phyloP scores from a whole-genome alignment of 2,329 filamentous ascomycete genomes.

The Simplicillium aogashimaense region DNA sequence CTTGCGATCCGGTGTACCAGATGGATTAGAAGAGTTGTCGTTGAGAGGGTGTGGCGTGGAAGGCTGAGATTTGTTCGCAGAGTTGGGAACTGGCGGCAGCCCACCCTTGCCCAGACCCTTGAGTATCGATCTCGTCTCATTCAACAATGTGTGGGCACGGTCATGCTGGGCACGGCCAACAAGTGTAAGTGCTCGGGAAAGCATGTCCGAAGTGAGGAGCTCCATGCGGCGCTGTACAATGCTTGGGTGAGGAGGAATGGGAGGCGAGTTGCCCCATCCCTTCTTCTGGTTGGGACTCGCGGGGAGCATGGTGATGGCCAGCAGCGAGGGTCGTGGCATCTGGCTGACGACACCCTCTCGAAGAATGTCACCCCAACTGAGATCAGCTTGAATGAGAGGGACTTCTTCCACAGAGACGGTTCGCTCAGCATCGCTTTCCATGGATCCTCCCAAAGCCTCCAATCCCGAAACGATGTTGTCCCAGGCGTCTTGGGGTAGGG shows the following conservation, averaged over 20 bases:
- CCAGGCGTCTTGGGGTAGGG: constrained; percentile 88
- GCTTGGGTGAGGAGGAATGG: constrained; percentile 88
- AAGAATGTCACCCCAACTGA: constrained; percentile 87
- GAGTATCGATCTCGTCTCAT: constrained; percentile 87
- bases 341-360: constrained; percentile 80
- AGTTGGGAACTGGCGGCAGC: constrained; percentile 69
- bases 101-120: constrained; percentile 94
- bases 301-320: constrained; percentile 94
- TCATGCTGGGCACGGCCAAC: constrained; percentile 90
- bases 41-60: constrained; percentile 37
- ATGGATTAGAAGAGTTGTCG: constrained; percentile 31
- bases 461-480: constrained; percentile 93
- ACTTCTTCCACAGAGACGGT: constrained; percentile 85
- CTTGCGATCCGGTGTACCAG: constrained; percentile 42
- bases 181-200: constrained; percentile 81
- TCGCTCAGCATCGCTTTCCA: constrained; percentile 79
- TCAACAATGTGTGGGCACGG: constrained; percentile 81
- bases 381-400: constrained; percentile 87
- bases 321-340: constrained; percentile 76
- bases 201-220: constrained; percentile 93
- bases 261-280: constrained; percentile 57
- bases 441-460: constrained; percentile 80
- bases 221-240: constrained; percentile 98
- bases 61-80: constrained; percentile 26
- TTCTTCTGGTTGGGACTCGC: constrained; percentile 52